A percentile compares a stretch with the other conserved stretches of the same genome.
Conservation (phyloP, 345 rosid species). For the Combretum micranthum region DNA sequence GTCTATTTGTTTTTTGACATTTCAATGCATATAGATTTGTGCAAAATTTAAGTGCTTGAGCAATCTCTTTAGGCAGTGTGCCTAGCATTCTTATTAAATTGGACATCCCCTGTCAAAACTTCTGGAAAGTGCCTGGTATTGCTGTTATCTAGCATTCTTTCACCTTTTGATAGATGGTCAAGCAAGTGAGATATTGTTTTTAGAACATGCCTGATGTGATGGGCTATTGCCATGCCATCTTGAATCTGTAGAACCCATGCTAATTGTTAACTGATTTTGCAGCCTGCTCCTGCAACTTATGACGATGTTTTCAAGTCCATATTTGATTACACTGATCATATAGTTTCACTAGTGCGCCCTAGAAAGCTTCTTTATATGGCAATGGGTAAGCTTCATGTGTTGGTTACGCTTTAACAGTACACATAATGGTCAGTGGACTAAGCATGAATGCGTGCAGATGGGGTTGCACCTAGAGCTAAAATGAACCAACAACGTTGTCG, state of each 20-base stretch:
- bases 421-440: neutral
- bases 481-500: slow-evolving; percentile 98
- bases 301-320: slow-evolving; percentile 82
- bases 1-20: too few species aligned
- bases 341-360: slow-evolving; percentile 83
- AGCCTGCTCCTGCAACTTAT: slow-evolving; percentile 92
- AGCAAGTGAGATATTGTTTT: too few species aligned
- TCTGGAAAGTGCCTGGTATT: too few species aligned
- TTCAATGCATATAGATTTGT: neutral
- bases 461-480: slow-evolving; percentile 99
- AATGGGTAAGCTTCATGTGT: slow-evolving; percentile 52
- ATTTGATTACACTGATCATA: slow-evolving; percentile 89
- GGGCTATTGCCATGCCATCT: neutral
- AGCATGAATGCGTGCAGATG: slow-evolving; percentile 44
- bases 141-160: too few species aligned
- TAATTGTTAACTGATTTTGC: slow-evolving; percentile 19
- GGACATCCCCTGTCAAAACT: too few species aligned
- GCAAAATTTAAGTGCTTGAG: neutral
- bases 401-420: neutral
- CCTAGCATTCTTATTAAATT: too few species aligned
- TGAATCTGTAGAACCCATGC: too few species aligned
- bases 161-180: too few species aligned
- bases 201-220: neutral
- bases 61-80: too few species aligned
- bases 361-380: slow-evolving; percentile 95